Base-by-base conservation (phyloP, 805 yeast species). In the Cyberlindnera bimundalis region DNA sequence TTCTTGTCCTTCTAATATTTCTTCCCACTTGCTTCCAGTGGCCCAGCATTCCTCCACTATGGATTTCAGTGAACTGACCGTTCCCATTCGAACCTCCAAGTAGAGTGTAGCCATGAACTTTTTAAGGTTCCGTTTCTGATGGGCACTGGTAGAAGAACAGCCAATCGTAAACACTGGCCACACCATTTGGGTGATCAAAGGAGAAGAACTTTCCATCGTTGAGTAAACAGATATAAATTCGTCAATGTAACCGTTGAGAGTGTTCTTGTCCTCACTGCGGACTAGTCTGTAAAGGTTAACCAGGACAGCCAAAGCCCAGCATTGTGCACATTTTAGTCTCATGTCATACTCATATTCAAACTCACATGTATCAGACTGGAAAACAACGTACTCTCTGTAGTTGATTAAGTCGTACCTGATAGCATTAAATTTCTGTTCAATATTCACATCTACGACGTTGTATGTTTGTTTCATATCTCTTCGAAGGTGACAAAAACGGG, bases 141-240 rank as follows among this genome's bases (percentile, higher is more conserved):
- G 56, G 0, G 39, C 51, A 0, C 66, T 59, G 11, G 52, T 50
- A 39, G 76, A 68, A 42, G 68, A 69, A 36, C 78, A 62, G 5
- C 71, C 75, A 29, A 77, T 61, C 13, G 72, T 72, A 51, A 71
- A 74, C 2, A 76, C 62, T 0, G 82, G 82, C 81, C 81, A 77
- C 5, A 77, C 80, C 81, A 77, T 77, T 50, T 77, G 82, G 5
- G 80, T 75, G 5, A 73, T 71, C 15, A 69, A 57, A 1, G 81
- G 78, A 2, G 76, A 67, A 5, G 55, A 52, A 2, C 71, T 56
- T 14, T 72, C 68, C 68, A 77, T 61, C 0, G 74, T 59, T 1
- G 65, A 62, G 48, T 76, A 75, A 9, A 68, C 67, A 11, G 64
- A 59, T 5, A 76, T 67, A 49, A 77, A 77, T 50, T 77, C 82